phyloP scores from a whole-genome alignment of 805 yeast genomes.

The Candida silvicultrix region DNA sequence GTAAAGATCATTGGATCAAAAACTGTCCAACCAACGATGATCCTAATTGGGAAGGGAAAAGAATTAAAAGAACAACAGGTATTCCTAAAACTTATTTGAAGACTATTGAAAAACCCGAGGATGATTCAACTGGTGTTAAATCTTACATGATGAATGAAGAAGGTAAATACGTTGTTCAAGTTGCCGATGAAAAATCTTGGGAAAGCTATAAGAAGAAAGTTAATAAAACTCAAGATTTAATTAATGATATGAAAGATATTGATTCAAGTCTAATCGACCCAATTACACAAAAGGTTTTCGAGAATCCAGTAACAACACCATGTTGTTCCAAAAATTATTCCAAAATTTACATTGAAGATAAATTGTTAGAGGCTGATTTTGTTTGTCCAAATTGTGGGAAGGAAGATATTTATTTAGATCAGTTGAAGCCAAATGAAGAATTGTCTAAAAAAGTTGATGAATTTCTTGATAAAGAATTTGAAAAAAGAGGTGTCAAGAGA shows the following conservation, averaged over 20 bases:
- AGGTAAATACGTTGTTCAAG: constrained; percentile 93
- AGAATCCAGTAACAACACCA: constrained; percentile 74
- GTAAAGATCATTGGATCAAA: constrained; percentile 91
- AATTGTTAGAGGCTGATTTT: constrained; percentile 76
- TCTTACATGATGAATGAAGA: constrained; percentile 85
- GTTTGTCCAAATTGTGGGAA: constrained; percentile 82
- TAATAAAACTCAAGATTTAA: constrained; percentile 15
- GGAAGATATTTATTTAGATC: constrained; percentile 71
- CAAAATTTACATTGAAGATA: constrained; percentile 54
- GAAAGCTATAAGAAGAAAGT: constrained; percentile 67
- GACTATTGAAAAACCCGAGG: constrained; percentile 78
- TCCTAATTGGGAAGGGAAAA: constrained; percentile 89
- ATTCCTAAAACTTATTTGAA: constrained; percentile 90
- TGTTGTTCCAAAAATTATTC: constrained; percentile 65
- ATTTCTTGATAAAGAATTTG: constrained; percentile 35
- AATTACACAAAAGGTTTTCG: constrained; percentile 53
- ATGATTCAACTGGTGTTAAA: constrained; percentile 42
- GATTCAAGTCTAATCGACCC: constrained; percentile 71
- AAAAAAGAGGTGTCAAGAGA: constrained; percentile 24
- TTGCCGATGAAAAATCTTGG: constrained; percentile 93
- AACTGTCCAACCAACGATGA: constrained; percentile 93
- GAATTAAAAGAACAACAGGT: constrained; percentile 92
- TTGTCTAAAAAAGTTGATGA: constrained; percentile 47
- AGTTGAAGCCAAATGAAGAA: constrained; percentile 56
- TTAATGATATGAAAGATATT: constrained; percentile 24